phyloP scores from a whole-genome alignment of 768 basidiomycete genomes.

The Gymnopilus dilepis region DNA sequence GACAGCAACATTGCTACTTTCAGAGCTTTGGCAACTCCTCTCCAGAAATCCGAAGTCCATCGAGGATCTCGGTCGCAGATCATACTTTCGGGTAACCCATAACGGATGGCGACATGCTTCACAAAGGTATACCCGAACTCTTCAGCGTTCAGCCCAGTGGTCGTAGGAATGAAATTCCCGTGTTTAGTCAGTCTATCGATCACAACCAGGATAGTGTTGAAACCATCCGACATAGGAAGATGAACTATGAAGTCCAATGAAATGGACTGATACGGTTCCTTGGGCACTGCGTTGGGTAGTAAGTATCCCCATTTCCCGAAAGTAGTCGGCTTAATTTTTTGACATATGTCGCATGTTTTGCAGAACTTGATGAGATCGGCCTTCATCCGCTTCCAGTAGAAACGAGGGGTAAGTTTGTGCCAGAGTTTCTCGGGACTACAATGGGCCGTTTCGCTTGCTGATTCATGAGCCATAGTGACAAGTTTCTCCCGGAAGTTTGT shows the following conservation, averaged over 20 bases:
- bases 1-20: no score
- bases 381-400: background rate
- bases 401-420: no score
- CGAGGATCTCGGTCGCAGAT: background rate
- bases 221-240: conserved; percentile 4
- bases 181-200: conserved; percentile 15
- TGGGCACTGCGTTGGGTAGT: conserved; percentile 1
- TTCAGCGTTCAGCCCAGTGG: background rate
- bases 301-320: conserved; percentile 1
- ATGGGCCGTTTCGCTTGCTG: no score
- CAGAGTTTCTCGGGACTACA: no score
- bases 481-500: no score
- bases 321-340: background rate
- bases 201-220: conserved; percentile 11
- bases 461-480: no score
- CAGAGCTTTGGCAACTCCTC: conserved; percentile 8
- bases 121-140: background rate
- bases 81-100: background rate
- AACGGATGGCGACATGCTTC: background rate
- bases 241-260: conserved; percentile 9
- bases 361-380: background rate
- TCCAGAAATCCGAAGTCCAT: background rate
- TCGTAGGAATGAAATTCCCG: background rate
- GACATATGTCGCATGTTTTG: conserved; percentile 5
- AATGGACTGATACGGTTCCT: background rate